These are phyloP conservation scores for Agaricus subrufescens DNA, from an alignment of 768 basidiomycete genomes.

Conservation along the genomic window DNA sequence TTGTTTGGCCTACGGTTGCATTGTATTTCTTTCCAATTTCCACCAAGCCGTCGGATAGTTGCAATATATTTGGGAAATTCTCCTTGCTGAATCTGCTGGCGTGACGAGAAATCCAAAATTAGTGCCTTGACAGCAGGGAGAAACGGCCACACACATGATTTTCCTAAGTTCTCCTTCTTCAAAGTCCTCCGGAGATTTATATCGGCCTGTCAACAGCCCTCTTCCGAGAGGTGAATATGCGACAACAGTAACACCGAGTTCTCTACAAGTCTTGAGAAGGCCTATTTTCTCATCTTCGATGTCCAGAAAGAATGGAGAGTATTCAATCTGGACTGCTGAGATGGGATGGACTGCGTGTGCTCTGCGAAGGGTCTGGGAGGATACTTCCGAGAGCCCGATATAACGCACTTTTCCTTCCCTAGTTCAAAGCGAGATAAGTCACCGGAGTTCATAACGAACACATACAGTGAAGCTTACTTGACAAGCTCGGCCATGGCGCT, in stretches of 20 bases:
- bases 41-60: slow-evolving; percentile 33
- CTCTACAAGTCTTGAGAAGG: slow-evolving; percentile 38
- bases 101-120: not conserved
- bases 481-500: slow-evolving; percentile 48
- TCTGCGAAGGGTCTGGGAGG: slow-evolving; percentile 40
- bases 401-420: slow-evolving; percentile 41
- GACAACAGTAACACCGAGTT: slow-evolving; percentile 44
- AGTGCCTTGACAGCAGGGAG: not conserved
- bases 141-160: slow-evolving; percentile 17
- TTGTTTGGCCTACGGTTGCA: slow-evolving; percentile 40
- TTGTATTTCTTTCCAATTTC: slow-evolving; percentile 32
- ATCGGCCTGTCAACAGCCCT: slow-evolving; percentile 42
- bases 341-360: slow-evolving; percentile 49
- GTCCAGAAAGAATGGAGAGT: slow-evolving; percentile 44
- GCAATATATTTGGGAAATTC: slow-evolving; percentile 44
- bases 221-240: slow-evolving; percentile 51
- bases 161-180: slow-evolving; percentile 36
- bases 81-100: slow-evolving; percentile 18
- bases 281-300: slow-evolving; percentile 39
- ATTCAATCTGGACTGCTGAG: slow-evolving; percentile 45
- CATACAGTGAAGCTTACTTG: slow-evolving; percentile 27
- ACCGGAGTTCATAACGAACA: slow-evolving; percentile 15
- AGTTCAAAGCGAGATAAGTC: not conserved
- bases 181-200: slow-evolving; percentile 34
- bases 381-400: slow-evolving; percentile 50